A percentile compares a stretch with the other conserved stretches of the same genome.
phyloP scores from a whole-genome alignment of 108 stramenopile genomes.

The Cafeteria roenbergensis region DNA sequence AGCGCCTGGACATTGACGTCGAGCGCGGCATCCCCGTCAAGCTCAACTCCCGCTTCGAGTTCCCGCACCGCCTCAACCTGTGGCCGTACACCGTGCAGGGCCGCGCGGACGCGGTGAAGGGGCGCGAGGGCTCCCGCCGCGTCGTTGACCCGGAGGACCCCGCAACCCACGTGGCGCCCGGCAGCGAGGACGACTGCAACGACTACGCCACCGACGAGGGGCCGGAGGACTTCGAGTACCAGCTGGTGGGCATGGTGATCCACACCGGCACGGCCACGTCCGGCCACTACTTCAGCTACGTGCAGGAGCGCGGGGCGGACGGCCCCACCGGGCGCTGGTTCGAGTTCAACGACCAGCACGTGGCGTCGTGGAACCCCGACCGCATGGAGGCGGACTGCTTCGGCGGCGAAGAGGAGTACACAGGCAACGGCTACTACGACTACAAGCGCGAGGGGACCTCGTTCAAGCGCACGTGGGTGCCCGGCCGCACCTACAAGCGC shows the following conservation, averaged over 20 bases:
- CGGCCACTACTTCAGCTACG: conserved; percentile 42
- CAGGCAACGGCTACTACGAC: not conserved
- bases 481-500: not conserved
- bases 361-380: conserved; percentile 21
- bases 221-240: conserved; percentile 24
- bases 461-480: not conserved
- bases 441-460: not conserved
- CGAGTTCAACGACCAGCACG: conserved; percentile 36
- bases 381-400: conserved; percentile 21
- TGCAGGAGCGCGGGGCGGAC: conserved; percentile 18
- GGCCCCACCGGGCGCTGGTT: conserved; percentile 16
- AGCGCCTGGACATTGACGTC: conserved; percentile 51
- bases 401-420: conserved; percentile 14
- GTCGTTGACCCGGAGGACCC: not conserved
- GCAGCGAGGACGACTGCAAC: not conserved
- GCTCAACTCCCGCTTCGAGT: conserved; percentile 41
- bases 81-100: conserved; percentile 28
- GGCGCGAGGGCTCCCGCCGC: too few species aligned
- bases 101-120: not conserved
- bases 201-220: not conserved
- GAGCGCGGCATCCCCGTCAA: conserved; percentile 34
- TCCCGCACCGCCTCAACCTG: conserved; percentile 42
- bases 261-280: conserved; percentile 36
- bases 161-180: not conserved
- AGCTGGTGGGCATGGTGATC: conserved; percentile 34